Evolutionary conservation across 2,329 filamentous ascomycete genomes (phyloP), one percentile per base, ranked within the genome.

Genomic region (Trichophyton mentagrophytes): DNA sequence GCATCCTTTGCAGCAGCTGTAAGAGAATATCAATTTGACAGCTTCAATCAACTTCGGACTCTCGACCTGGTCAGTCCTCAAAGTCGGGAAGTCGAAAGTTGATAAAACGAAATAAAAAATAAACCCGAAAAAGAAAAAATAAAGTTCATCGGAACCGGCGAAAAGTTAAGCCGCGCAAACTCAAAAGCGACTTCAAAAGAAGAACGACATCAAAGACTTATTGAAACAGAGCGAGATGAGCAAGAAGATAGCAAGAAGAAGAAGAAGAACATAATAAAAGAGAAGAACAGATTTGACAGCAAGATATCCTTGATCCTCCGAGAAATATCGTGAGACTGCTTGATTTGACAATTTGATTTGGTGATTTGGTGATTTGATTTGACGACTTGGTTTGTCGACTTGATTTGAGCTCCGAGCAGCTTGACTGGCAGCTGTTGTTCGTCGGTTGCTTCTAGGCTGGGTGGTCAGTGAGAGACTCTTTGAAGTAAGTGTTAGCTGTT

Each of bases 91-190:
- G 22, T 22, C 22, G 22, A 22, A 22, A 22, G 20, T 25, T 49
- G n/a, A 49, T 25, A n/a, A 47, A 49, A 49, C 13, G 49, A 59
- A 42, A 9, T 47, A 13, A 49, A 59, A 59, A 59, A 44, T 36
- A 30, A 13, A 36, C 38, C n/a, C 13, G 20, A 27, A 22, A 59
- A 47, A 42, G 22, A 59, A 47, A 20, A 9, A 22, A 25, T 44
- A 61, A 60, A 49, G 47, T 61, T 57, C 46, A 44, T 30, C 57
- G 22, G 61, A 36, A 42, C n/a, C 58, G 57, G 57, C 40, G 25
- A 55, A 60, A 22, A 47, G 49, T 44, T 27, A 3, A n/a, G 61
- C 60, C 60, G 60, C 58, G 44, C 25, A 25, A 60, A 38, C 49
- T 60, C 51, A 60, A 58, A 57, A 62, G 33, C 7, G 33, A 62